Conservation (phyloP, 1,139 yeast species). For the Suhomyces terraborum region DNA sequence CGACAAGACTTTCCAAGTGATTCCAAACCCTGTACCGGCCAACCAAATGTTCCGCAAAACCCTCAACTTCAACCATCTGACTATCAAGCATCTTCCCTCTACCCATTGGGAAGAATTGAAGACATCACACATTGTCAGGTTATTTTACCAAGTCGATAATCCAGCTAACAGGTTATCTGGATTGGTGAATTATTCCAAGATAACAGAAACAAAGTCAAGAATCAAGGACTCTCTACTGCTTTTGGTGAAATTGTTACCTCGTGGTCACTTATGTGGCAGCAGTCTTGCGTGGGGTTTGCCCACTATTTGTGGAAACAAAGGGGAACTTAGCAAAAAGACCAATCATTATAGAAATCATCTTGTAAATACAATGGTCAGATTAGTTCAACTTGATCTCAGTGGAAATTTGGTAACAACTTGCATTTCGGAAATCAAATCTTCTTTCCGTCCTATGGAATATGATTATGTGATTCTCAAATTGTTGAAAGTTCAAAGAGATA, state of each 20-base stretch:
- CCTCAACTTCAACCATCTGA: constrained; percentile 20
- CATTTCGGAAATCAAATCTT: constrained; percentile 22
- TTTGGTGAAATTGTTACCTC: constrained; percentile 28
- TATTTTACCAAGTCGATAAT: constrained; percentile 36
- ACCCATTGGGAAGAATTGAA: constrained; percentile 40
- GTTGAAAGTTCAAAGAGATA: constrained; percentile 29
- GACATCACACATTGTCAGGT: constrained; percentile 38
- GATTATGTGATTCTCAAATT: constrained; percentile 34
- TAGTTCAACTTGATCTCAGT: constrained; percentile 23
- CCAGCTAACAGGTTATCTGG: constrained; percentile 39
- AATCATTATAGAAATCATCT: constrained; percentile 37
- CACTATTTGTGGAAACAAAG: constrained; percentile 35
- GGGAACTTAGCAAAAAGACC: constrained; percentile 26
- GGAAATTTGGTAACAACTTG: constrained; percentile 25
- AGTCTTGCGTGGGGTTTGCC: constrained; percentile 30
- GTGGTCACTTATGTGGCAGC: constrained; percentile 34
- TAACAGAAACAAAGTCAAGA: constrained; percentile 21
- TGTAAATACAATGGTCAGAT: constrained; percentile 33
- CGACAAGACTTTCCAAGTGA: constrained; percentile 34
- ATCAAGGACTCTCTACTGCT: constrained; percentile 22
- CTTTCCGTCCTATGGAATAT: constrained; percentile 27
- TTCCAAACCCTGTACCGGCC: constrained; percentile 21
- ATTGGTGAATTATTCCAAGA: constrained; percentile 32
- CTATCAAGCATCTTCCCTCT: constrained; percentile 24
- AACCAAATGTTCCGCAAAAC: constrained; percentile 19